Evolutionary conservation across 2,329 filamentous ascomycete genomes (phyloP), one percentile per base, ranked within the genome.

Genomic region (Laburnicola sp.): DNA sequence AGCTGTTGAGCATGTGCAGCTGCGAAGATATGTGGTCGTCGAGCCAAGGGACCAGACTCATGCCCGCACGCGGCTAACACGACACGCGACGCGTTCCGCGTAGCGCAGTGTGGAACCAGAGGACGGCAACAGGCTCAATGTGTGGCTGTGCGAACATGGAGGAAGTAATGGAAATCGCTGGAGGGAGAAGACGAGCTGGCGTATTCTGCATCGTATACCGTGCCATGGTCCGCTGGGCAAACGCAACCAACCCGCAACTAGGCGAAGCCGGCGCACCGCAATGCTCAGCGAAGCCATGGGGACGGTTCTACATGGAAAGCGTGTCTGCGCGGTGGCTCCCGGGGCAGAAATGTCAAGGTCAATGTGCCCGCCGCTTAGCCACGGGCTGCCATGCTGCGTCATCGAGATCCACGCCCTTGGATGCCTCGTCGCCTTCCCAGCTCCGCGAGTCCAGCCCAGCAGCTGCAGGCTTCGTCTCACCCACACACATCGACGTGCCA

Each of bases 1-100:
- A 70, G 36, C 47, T 32, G 47, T 60, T 47, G 9, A 57, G 64
- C 9, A 66, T 53, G 4, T 51, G 51, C 21, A 70, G 51, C 36
- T 66, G 58, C 1, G 36, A 51, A 31, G 57, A 45, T 50, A 68
- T 43, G 1, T 55, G 50, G 8, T 64, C 51, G 37, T 62, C 60
- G 30, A 70, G 60, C 67, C 65, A 67, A 41, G 36, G 27, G 45
- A 58, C 56, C 10, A 7, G 28, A 54, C 45, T 41, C 46, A 52
- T 42, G 45, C 64, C 64, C 10, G 26, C 50, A 26, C 28, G 35
- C 9, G 16, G n/a, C 11, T 21, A 6, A 25, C 11, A 34, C 10
- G 43, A 11, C 27, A 46, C 48, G 45, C 39, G 44, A 39, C 50
- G 50, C 39, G 45, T 40, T 16, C 16, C 16, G 16, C 16, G 16